Evolutionary conservation across 306 rosid species (phyloP), one percentile per base, ranked within the genome.

Genomic region (Ziziphus jujuba): DNA sequence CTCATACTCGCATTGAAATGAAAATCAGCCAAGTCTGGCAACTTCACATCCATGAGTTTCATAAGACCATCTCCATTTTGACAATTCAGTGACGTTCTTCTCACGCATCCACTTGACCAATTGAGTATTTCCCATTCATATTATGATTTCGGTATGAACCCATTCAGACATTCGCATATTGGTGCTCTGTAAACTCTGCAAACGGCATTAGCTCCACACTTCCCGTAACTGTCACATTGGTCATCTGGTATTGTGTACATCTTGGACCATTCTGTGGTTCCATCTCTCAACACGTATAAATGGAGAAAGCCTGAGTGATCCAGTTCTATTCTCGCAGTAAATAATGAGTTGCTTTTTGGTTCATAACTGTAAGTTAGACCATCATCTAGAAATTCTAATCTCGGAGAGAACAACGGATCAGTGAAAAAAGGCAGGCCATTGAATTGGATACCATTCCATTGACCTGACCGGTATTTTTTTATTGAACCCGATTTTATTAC

Each of bases 161-260:
- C 85, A 4, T 40, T 17, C 54, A 80, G 56, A 50, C 85, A 84
- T 34, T 67, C 65, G 43, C 83, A 80, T 1, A 66, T 5, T 4
- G 70, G 80, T 4, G 59, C 13, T 0, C 20, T 61, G 9, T 40
- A 15, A 22, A 45, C 63, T 5, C 5, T 49, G 43, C 86, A 84
- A 36, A 16, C 59, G 2, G 79, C 81, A 49, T 84, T 54, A 17
- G 58, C 67, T 10, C 89, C 82, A 66, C 86, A 84, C 14, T 16
- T 6, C 20, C 63, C 66, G 36, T 84, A 84, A 2, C 0, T 6
- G 19, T 73, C 76, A 65, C 87, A 81, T 5, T 4, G 21, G 23
- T 81, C 86, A 14, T 35, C 33, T 6, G 70, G 82, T 16, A 66
- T 7, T 17, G 80, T 8, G 43, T 71, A 51, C 67, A 61, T n/a